Conservation (phyloP, 78 protist species). For the Isochrysis galbana region DNA sequence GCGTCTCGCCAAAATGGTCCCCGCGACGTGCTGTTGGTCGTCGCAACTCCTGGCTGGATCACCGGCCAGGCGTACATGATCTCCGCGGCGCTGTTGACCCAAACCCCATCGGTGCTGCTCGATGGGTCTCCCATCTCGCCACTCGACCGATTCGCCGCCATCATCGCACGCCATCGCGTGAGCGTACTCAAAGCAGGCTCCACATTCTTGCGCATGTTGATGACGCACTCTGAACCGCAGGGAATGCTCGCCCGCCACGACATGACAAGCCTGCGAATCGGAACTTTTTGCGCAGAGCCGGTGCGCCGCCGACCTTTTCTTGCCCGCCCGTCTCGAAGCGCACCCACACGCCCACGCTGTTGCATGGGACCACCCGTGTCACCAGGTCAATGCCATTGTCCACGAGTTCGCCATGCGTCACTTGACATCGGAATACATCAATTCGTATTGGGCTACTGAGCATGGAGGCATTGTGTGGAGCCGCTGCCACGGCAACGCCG, state of each 20-base stretch:
- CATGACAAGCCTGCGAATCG: not conserved
- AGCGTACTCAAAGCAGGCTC: not conserved
- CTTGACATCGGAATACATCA: not conserved
- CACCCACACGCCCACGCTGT: too few species aligned
- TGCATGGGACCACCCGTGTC: too few species aligned
- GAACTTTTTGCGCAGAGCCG: not conserved
- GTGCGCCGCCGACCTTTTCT: too few species aligned
- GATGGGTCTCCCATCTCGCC: not conserved
- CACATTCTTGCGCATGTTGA: not conserved
- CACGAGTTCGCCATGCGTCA: not conserved
- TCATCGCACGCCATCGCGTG: not conserved
- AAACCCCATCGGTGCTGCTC: not conserved
- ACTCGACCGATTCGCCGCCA: not conserved
- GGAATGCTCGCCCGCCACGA: not conserved
- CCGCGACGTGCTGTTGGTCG: not conserved
- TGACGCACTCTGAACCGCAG: not conserved
- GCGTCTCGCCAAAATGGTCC: not conserved
- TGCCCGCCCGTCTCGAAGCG: too few species aligned
- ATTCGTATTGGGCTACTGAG: not conserved
- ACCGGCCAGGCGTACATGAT: not conserved
- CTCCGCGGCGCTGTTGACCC: not conserved
- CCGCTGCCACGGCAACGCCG: not conserved
- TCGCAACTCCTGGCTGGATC: not conserved
- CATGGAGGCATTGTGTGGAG: not conserved
- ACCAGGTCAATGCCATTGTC: not conserved